Evolutionary conservation across 371 early-diverging fungal genomes (phyloP), one percentile per base, ranked within the genome.

Genomic region (Mortierella sp.): DNA sequence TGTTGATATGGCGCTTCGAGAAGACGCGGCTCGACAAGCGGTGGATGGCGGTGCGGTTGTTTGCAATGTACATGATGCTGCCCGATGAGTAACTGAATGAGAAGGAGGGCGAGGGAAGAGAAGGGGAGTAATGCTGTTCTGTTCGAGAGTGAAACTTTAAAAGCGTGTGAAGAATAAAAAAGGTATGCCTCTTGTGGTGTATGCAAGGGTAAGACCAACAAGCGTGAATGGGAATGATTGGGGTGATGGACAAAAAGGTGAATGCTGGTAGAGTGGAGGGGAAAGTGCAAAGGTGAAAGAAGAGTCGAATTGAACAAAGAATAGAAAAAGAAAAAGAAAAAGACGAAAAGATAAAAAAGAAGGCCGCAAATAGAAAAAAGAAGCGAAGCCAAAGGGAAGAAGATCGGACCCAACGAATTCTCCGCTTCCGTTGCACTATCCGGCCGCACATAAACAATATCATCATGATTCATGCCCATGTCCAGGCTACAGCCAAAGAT

Each of bases 1-100:
- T 72, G 39, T 66, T 67, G 64, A 77, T 37, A 34, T 26, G n/a
- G 22, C 72, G 66, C 39, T 45, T 71, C 16, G 43, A 13, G 44
- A 63, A 44, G 13, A 43, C 37, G 19, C 68, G 61, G 8, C 22
- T 61, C 19, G 61, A 31, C 34, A 61, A 39, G 8, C 37, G 61
- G 61, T 22, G 22, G 37, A 61, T 34, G 19, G 61, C 37, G 61
- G 61, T 61, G 40, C 55, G 68, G 58, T 52, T 55, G 71, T 55
- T 43, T 31, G 68, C 61, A 22, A 50, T 50, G 47, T 31, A 45
- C 61, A 61, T 61, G 34, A 22, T 22, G 39, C 29, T 55, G 58
- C 22, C 61, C 19, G 47, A 34, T 34, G 53, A 19, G 7, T 7
- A 55, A 31, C 5, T 34, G 58, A 58, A 58, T 58, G 58, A 34